Percentiles rank a stretch among this genome's conserved stretches.
Conservation (phyloP, 192 early-diverging fungal genomes). For the Linnemannia zychae region DNA sequence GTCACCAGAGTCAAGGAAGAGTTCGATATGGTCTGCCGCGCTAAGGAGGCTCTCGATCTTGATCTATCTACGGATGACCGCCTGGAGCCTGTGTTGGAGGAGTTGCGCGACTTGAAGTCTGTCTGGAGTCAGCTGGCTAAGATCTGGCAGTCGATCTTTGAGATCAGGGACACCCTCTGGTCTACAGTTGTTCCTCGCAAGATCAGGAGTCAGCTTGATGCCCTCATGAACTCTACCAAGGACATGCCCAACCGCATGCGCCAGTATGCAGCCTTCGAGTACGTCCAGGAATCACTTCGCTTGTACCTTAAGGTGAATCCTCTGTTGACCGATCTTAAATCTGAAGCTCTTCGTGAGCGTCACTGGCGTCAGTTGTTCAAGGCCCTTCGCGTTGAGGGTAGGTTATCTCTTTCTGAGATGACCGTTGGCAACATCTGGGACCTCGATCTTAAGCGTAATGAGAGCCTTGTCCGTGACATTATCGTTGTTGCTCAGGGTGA, state of each 20-base stretch:
- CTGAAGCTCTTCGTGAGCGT: slow-evolving; percentile 95
- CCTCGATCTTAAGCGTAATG: slow-evolving; percentile 89
- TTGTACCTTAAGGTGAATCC: slow-evolving; percentile 85
- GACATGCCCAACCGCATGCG: slow-evolving; percentile 97
- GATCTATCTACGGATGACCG: slow-evolving; percentile 77
- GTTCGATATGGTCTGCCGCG: slow-evolving; percentile 87
- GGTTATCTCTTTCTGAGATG: slow-evolving; percentile 82
- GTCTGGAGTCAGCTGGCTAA: slow-evolving; percentile 90
- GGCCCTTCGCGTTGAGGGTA: slow-evolving; percentile 78
- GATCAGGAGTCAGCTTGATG: slow-evolving; percentile 88
- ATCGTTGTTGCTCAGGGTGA: slow-evolving; percentile 97
- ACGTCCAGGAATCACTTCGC: slow-evolving; percentile 89
- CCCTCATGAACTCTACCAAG: slow-evolving; percentile 83
- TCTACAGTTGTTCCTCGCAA: slow-evolving; percentile 89
- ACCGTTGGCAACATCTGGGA: slow-evolving; percentile 98
- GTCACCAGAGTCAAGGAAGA: slow-evolving; percentile 87
- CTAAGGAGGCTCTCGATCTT: slow-evolving; percentile 95
- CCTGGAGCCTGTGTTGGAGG: slow-evolving; percentile 90
- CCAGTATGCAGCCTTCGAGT: slow-evolving; percentile 97
- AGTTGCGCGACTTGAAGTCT: slow-evolving; percentile 89
- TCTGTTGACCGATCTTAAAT: slow-evolving; percentile 90
- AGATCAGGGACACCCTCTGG: slow-evolving; percentile 93
- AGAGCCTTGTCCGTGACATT: slow-evolving; percentile 87
- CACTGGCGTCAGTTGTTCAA: slow-evolving; percentile 98
- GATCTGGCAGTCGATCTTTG: slow-evolving; percentile 88